These are phyloP conservation scores for Rhododendron simsii DNA, from an alignment of 148 eudicot species.

Conservation along the genomic window DNA sequence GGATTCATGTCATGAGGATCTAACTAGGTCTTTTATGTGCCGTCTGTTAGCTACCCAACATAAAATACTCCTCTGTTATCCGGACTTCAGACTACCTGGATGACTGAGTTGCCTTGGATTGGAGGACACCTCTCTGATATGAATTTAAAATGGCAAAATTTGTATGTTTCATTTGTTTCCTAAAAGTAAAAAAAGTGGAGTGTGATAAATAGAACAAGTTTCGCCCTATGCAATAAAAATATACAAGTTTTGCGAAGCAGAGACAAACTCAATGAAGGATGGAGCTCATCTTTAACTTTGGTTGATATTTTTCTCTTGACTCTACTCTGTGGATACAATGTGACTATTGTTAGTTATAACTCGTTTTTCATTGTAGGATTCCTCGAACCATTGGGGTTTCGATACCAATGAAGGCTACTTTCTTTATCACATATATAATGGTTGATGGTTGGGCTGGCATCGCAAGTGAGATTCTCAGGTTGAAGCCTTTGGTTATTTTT, in stretches of 20 bases:
- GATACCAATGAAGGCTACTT: slow-evolving; percentile 96
- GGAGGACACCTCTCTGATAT: not conserved
- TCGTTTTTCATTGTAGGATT: slow-evolving; percentile 43
- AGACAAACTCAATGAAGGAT: not conserved
- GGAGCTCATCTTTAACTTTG: not conserved
- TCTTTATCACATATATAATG: slow-evolving; percentile 97
- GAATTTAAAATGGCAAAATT: not conserved
- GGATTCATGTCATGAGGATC: not conserved
- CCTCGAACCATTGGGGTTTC: slow-evolving; percentile 88
- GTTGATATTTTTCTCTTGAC: not conserved
- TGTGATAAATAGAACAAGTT: not conserved
- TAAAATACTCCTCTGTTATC: not conserved
- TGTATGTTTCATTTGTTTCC: not conserved
- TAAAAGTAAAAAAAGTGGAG: not conserved
- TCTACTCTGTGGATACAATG: not conserved
- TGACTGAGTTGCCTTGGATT: not conserved
- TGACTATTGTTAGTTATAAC: not conserved
- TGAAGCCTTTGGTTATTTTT: slow-evolving; percentile 72
- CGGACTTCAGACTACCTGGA: not conserved
- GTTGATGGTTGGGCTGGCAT: slow-evolving; percentile 98
- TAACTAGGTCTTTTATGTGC: not conserved
- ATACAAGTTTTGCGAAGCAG: not conserved
- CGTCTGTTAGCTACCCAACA: not conserved
- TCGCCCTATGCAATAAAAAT: not conserved
- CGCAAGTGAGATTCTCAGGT: slow-evolving; percentile 82